Conservation (phyloP, 2,329 filamentous ascomycete genomes). For the Hawksworthiomyces lignivorus region DNA sequence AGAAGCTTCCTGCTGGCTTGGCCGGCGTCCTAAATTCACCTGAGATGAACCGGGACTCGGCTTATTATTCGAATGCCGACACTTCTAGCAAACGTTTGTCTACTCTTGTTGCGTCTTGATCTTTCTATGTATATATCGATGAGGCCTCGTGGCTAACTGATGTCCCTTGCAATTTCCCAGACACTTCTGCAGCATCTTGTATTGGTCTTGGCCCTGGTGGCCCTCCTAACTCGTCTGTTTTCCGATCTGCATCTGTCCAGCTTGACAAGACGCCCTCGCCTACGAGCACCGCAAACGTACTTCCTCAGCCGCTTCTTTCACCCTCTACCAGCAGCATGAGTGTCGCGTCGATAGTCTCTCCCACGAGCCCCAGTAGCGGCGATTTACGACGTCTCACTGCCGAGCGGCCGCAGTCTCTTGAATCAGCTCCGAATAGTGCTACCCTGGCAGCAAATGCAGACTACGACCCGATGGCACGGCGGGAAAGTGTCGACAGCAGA, state of each 20-base stretch:
- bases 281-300: constrained; percentile 39
- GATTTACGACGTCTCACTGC: constrained; percentile 33
- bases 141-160: too few species aligned
- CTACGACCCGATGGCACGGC: constrained; percentile 40
- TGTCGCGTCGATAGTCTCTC: constrained; percentile 58
- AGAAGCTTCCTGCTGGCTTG: constrained; percentile 40
- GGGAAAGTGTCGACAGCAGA: constrained; percentile 73
- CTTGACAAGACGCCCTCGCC: constrained; percentile 57
- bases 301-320: constrained; percentile 47
- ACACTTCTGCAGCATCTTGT: constrained; percentile 40
- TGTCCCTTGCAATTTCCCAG: background rate
- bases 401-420: constrained; percentile 33
- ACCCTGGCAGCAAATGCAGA: constrained; percentile 5
- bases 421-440: constrained; percentile 28
- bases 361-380: constrained; percentile 39
- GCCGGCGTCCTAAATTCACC: constrained; percentile 44
- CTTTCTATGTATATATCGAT: too few species aligned
- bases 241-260: constrained; percentile 10
- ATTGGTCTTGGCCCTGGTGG: constrained; percentile 29
- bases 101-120: constrained; percentile 11
- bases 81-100: constrained; percentile 44
- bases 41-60: constrained; percentile 44
- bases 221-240: constrained; percentile 23
- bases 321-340: constrained; percentile 55
- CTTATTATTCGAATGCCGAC: constrained; percentile 43